Evolutionary conservation across 148 eudicot genomes (phyloP), one percentile per base, ranked within the genome.

Genomic region (Persicaria tinctoria): DNA sequence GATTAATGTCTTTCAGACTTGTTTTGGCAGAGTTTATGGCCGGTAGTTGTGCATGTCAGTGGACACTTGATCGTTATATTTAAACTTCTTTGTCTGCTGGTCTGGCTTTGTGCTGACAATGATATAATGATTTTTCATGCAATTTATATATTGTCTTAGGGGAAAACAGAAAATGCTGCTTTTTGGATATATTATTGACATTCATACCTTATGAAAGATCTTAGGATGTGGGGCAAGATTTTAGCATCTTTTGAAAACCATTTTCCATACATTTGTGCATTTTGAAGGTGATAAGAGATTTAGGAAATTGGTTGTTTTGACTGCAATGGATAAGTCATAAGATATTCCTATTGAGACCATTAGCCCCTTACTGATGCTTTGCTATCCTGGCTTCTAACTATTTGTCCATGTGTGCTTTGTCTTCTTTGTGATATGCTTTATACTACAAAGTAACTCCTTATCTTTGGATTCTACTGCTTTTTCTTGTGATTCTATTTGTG

Each of bases 231-330:
- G 32, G 63, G 38, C 63, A 27, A n/a, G 27, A 23, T 57, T 57
- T 57, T n/a, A 57, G 63, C 62, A 56, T 56, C 23, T 56, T 56
- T 5, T n/a, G 62, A n/a, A 56, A 56, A 5, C 62, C 62, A n/a
- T 17, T 17, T 56, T 9, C 16, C 17, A 6, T 56, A 56, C 20
- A 16, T 18, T 56, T 14, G 23, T 56, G 23, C 23, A 56, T 6
- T 56, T 56, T 56, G 62, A 56, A 5, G 18, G 27, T 18, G 63
- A 18, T 57, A 57, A 18, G 63, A 20, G 63, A 57, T 57, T 57
- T 17, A 18, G 23, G 63, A 57, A 53, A n/a, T 53, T 53, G 56
- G 56, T 53, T 53, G n/a, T 14, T 53, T 53, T 57, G 32, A 60
- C 12, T 60, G 66, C 64, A 60, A 60, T 60, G 5, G 44, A 38